These are phyloP conservation scores for Trametes coccinea DNA, from an alignment of 768 basidiomycete genomes.

Conservation along the genomic window DNA sequence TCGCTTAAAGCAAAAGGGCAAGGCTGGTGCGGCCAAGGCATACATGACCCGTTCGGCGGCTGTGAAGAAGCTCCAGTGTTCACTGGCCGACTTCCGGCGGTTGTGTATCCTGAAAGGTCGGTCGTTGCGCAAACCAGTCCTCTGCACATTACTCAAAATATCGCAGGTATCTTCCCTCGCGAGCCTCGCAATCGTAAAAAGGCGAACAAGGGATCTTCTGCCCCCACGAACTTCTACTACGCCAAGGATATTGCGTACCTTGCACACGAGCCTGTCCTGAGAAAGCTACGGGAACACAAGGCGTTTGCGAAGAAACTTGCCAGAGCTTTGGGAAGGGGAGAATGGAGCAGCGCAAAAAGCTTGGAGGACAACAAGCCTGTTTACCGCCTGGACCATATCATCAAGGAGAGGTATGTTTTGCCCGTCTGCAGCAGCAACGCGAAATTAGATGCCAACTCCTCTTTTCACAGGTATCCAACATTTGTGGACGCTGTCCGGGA, in stretches of 20 bases:
- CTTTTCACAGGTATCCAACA: constrained; percentile 78
- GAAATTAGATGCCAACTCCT: neutral
- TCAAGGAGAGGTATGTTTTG: constrained; percentile 84
- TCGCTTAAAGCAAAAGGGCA: constrained; percentile 79
- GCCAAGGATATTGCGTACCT: constrained; percentile 97
- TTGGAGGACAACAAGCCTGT: constrained; percentile 91
- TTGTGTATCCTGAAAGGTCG: constrained; percentile 96
- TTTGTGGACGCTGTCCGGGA: constrained; percentile 95
- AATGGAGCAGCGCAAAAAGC: constrained; percentile 94
- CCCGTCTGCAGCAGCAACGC: neutral
- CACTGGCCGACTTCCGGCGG: constrained; percentile 93
- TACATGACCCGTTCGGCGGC: constrained; percentile 90
- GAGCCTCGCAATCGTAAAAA: constrained; percentile 90
- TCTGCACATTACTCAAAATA: neutral
- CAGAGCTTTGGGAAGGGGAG: constrained; percentile 87
- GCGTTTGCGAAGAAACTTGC: constrained; percentile 97
- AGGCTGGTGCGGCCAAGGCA: constrained; percentile 89
- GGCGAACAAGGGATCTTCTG: constrained; percentile 97
- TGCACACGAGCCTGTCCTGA: constrained; percentile 92
- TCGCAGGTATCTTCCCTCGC: constrained; percentile 90
- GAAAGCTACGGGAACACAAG: constrained; percentile 95
- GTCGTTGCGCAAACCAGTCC: constrained; percentile 22
- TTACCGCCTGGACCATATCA: constrained; percentile 91
- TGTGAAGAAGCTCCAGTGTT: constrained; percentile 94
- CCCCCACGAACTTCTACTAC: constrained; percentile 97